These are phyloP conservation scores for Ailanthus altissimus DNA, from an alignment of 345 rosid genomes.

Conservation along the genomic window DNA sequence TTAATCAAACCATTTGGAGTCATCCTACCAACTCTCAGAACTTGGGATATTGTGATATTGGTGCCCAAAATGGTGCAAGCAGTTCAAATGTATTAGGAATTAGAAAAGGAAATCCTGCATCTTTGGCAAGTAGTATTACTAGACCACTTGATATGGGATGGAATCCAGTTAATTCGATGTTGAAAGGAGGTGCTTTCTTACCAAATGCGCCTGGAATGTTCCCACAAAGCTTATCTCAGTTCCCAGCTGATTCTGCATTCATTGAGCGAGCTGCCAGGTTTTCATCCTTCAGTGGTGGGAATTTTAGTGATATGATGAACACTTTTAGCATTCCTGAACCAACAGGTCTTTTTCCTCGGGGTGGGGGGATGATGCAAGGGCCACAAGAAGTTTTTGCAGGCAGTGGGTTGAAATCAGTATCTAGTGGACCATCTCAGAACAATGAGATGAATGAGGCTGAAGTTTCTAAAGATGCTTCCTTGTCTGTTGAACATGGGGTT, in stretches of 20 bases:
- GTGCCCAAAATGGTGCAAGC: conserved; percentile 43
- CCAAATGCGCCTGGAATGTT: conserved; percentile 56
- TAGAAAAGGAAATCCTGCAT: conserved; percentile 42
- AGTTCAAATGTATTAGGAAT: conserved; percentile 39
- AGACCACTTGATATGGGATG: conserved; percentile 70
- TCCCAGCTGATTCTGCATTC: conserved; percentile 87
- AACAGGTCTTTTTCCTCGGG: conserved; percentile 52
- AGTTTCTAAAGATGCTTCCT: conserved; percentile 52
- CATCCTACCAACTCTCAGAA: conserved; percentile 56
- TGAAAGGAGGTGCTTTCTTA: conserved; percentile 59
- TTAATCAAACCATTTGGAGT: conserved; percentile 67
- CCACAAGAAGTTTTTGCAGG: conserved; percentile 42
- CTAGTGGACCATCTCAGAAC: conserved; percentile 45
- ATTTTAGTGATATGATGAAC: conserved; percentile 65
- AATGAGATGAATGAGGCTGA: conserved; percentile 48
- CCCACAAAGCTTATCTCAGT: conserved; percentile 73
- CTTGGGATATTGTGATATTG: conserved; percentile 63
- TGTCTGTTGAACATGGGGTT: conserved; percentile 40
- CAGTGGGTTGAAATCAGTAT: conserved; percentile 35
- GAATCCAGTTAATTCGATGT: conserved; percentile 61
- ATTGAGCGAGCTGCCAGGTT: conserved; percentile 96
- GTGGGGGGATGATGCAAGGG: conserved; percentile 57
- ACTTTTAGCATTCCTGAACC: conserved; percentile 63
- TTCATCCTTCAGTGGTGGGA: conserved; percentile 78
- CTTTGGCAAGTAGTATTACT: conserved; percentile 51